A percentile compares a stretch with the other conserved stretches of the same genome.
Conservation (phyloP, 768 basidiomycete genomes). For the Leucosporidium scottii region DNA sequence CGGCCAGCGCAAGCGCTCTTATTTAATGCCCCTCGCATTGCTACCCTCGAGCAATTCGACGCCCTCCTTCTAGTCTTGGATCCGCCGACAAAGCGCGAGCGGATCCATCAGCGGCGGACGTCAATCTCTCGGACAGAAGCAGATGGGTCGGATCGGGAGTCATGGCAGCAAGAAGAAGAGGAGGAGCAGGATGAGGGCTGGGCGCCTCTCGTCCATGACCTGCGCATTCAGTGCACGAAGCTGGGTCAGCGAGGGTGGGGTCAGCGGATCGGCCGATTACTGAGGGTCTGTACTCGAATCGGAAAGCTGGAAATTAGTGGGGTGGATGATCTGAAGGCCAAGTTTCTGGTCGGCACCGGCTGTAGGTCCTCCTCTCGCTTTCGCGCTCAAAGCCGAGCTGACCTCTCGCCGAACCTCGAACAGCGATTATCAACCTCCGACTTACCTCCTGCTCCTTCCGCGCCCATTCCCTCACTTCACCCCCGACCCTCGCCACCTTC, state of each 20-base stretch:
- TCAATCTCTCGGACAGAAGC: neutral
- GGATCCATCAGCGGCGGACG: neutral
- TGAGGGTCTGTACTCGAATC: neutral
- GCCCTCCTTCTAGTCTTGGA: constrained; percentile 2
- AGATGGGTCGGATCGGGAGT: neutral
- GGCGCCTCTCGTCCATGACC: neutral
- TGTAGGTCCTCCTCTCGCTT: neutral
- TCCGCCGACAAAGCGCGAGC: neutral
- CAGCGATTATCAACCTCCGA: constrained; percentile 9
- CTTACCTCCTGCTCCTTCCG: constrained; percentile 23
- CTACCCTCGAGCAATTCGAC: constrained; percentile 8
- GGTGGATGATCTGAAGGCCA: constrained; percentile 24
- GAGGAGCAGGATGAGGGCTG: neutral
- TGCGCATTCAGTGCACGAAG: constrained; percentile 5
- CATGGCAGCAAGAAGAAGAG: too few species aligned
- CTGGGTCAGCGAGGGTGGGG: constrained; percentile 21
- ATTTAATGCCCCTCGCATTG: neutral
- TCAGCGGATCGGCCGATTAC: neutral
- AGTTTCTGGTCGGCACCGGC: constrained; percentile 5
- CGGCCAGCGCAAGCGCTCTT: constrained; percentile 2
- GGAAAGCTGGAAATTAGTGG: constrained; percentile 8
- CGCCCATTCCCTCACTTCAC: constrained; percentile 13
- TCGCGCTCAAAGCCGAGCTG: neutral
- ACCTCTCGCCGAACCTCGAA: neutral
- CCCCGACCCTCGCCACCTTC: constrained; percentile 13